Percentiles rank a stretch among this genome's conserved stretches.
Evolutionary conservation across 176 grass and related monocot genomes (phyloP).

Genomic region (Dactylis glomerata): DNA sequence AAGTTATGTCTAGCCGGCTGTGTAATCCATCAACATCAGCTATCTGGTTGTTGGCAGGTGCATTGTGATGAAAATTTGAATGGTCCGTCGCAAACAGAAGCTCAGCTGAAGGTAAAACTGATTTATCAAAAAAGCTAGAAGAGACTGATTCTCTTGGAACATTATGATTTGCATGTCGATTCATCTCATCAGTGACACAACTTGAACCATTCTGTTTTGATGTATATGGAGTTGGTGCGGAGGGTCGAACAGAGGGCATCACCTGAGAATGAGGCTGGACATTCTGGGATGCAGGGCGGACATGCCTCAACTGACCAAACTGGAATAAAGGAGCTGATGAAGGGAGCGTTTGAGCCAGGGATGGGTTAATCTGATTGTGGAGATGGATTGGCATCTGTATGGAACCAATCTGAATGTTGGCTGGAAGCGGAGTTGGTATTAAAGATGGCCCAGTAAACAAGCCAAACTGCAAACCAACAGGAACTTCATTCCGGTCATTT

Average conservation of each 20-base stretch:
- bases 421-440: slow-evolving; percentile 82
- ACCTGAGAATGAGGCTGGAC: slow-evolving; percentile 40
- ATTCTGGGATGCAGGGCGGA: slow-evolving; percentile 50
- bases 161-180: slow-evolving; percentile 32
- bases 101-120: slow-evolving; percentile 2
- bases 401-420: slow-evolving; percentile 92
- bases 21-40: slow-evolving; percentile 43
- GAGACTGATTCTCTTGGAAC: slow-evolving; percentile 30
- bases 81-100: slow-evolving; percentile 3
- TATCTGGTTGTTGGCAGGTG: slow-evolving; percentile 35
- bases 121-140: slow-evolving; percentile 33
- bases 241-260: slow-evolving; percentile 35
- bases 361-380: slow-evolving; percentile 63
- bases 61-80: slow-evolving; percentile 38
- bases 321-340: slow-evolving; percentile 69
- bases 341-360: slow-evolving; percentile 56
- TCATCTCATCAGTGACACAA: slow-evolving; percentile 38
- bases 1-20: slow-evolving; percentile 15
- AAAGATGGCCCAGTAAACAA: slow-evolving; percentile 94
- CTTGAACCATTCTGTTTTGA: slow-evolving; percentile 54
- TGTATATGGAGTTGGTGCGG: slow-evolving; percentile 36
- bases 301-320: slow-evolving; percentile 92
- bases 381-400: slow-evolving; percentile 98
- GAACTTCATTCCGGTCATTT: slow-evolving; percentile 54
- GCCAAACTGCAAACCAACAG: slow-evolving; percentile 80